These are phyloP conservation scores for Casuarina cunninghamiana DNA, from an alignment of 306 rosid species.

Conservation along the genomic window DNA sequence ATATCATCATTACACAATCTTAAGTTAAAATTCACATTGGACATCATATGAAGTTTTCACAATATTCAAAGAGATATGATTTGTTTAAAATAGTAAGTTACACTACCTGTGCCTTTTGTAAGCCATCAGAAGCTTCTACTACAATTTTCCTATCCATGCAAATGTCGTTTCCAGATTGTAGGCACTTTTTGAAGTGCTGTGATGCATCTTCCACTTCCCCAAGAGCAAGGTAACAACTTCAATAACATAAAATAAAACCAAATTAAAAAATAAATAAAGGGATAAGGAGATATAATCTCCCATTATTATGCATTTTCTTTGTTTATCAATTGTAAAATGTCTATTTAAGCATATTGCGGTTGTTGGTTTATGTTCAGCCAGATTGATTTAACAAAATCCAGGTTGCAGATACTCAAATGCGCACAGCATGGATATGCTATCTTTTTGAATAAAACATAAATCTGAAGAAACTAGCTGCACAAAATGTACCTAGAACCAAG, in stretches of 20 bases:
- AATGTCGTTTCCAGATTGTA: conserved; percentile 68
- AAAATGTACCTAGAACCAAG: neutral
- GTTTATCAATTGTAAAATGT: too few species aligned
- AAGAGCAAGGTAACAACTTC: conserved; percentile 83
- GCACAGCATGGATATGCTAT: neutral
- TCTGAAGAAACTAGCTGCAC: neutral
- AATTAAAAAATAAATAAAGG: conserved; percentile 27
- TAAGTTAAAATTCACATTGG: neutral
- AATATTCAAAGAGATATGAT: neutral
- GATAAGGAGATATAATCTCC: neutral
- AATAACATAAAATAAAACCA: conserved; percentile 18
- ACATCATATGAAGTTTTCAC: neutral
- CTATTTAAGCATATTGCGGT: too few species aligned
- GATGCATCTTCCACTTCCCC: conserved; percentile 87
- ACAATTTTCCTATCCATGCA: conserved; percentile 80
- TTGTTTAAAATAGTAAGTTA: conserved; percentile 11
- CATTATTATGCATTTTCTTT: too few species aligned
- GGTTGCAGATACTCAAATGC: neutral
- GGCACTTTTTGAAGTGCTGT: conserved; percentile 73
- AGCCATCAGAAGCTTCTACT: conserved; percentile 94
- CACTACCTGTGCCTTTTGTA: conserved; percentile 82
- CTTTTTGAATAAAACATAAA: neutral
- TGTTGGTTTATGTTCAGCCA: too few species aligned
- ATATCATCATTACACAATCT: neutral
- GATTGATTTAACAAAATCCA: neutral